These are phyloP conservation scores for Thermoascus crustaceus DNA, from an alignment of 2,329 filamentous ascomycete species.

Conservation along the genomic window DNA sequence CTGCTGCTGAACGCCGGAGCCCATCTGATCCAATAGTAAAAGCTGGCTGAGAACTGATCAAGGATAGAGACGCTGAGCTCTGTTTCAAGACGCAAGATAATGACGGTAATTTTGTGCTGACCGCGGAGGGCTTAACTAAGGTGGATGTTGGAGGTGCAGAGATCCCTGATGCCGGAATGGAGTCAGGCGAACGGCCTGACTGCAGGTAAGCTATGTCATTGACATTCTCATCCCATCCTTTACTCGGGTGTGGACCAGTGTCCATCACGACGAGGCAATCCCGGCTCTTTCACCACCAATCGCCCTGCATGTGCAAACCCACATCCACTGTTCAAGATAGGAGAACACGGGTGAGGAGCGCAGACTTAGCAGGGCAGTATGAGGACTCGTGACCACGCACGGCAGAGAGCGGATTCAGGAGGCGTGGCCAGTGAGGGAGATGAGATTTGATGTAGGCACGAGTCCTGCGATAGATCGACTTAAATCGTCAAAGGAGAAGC, in stretches of 20 bases:
- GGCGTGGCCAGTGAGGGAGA: no score
- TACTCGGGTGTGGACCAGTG: background rate
- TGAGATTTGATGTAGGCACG: no score
- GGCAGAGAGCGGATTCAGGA: no score
- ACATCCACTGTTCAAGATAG: no score
- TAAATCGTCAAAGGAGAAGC: no score
- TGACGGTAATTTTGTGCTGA: background rate
- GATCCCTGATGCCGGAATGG: background rate
- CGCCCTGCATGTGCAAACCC: no score
- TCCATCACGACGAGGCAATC: background rate
- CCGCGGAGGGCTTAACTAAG: background rate
- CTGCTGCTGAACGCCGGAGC: background rate
- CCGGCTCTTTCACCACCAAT: background rate
- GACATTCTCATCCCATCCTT: constrained; percentile 1
- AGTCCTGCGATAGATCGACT: no score
- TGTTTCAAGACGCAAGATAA: background rate
- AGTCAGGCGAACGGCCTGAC: background rate
- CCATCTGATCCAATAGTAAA: no score
- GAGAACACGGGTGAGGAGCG: no score
- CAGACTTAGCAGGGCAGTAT: no score
- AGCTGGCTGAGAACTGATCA: background rate
- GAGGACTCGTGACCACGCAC: no score
- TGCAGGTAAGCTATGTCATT: background rate
- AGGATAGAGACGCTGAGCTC: background rate
- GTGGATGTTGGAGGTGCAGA: background rate